A percentile compares a stretch with the other conserved stretches of the same genome.
Conservation (phyloP, 1,284 basidiomycete genomes). For the Tilletia walkeri region DNA sequence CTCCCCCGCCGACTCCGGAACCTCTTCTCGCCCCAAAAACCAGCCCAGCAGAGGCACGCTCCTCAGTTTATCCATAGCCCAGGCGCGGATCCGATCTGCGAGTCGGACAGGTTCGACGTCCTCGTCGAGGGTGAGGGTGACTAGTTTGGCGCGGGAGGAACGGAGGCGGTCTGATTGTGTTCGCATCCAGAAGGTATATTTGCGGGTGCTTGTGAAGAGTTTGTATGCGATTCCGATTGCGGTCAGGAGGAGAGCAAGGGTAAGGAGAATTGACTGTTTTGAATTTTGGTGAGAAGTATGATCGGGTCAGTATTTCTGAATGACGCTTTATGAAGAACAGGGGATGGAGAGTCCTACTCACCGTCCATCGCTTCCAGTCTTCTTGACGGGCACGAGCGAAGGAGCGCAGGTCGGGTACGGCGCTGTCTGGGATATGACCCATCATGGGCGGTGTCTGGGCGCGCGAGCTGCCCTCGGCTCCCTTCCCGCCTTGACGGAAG, state of each 20-base stretch:
- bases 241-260: not conserved
- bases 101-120: not conserved
- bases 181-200: slow-evolving; percentile 16
- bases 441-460: not conserved
- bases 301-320: not conserved
- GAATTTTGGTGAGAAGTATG: not conserved
- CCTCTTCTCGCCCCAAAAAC: not conserved
- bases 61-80: not conserved
- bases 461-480: not conserved
- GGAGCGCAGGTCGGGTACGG: slow-evolving; percentile 2
- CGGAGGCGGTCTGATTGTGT: not conserved
- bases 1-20: not conserved
- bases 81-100: not conserved
- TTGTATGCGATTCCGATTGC: slow-evolving; percentile 1
- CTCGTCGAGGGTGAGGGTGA: not conserved
- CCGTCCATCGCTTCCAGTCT: not conserved
- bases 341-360: not conserved
- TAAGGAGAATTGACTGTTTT: slow-evolving; percentile 3
- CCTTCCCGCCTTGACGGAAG: not conserved
- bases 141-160: not conserved
- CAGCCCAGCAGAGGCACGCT: slow-evolving; percentile 5
- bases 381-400: not conserved
- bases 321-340: too few relatives aligned
- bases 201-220: slow-evolving; percentile 11
- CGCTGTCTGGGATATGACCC: not conserved